phyloP scores from a whole-genome alignment of 2,329 filamentous ascomycete species.

The Aspergillus ochraceus region DNA sequence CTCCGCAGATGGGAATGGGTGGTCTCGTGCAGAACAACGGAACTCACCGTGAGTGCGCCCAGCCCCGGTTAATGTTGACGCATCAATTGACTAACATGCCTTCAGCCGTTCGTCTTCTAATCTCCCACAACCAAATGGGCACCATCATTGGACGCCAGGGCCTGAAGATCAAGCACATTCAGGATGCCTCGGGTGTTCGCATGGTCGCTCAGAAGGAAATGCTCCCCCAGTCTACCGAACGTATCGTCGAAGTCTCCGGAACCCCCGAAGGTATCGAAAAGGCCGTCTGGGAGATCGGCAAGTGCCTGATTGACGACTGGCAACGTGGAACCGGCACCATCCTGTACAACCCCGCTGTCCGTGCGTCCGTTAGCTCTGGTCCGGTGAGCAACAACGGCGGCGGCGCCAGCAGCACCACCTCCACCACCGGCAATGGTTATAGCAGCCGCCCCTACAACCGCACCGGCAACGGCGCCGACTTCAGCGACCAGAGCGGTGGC shows the following conservation, averaged over 20 bases:
- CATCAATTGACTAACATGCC: constrained; percentile 16
- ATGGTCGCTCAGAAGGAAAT: constrained; percentile 99
- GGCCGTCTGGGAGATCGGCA: constrained; percentile 97
- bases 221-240: constrained; percentile 97
- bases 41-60: constrained; percentile 79
- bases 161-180: constrained; percentile 99
- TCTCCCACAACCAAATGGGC: constrained; percentile 99
- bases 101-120: constrained; percentile 90
- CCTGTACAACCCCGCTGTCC: constrained; percentile 93
- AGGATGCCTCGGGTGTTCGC: constrained; percentile 92
- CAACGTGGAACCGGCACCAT: constrained; percentile 96
- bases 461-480: constrained; percentile 95
- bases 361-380: constrained; percentile 69
- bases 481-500: constrained; percentile 76
- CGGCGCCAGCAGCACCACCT: constrained; percentile 33
- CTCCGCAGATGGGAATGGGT: constrained; percentile 94
- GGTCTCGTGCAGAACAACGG: constrained; percentile 83
- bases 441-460: constrained; percentile 76
- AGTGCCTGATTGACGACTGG: constrained; percentile 97
- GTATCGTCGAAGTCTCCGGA: constrained; percentile 95
- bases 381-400: constrained; percentile 51
- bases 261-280: constrained; percentile 93
- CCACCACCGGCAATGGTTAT: constrained; percentile 51
- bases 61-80: not conserved
- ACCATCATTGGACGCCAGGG: constrained; percentile 97